These are phyloP conservation scores for Pseudogymnoascus sp. DNA, from an alignment of 2,329 filamentous ascomycete genomes.

Conservation along the genomic window DNA sequence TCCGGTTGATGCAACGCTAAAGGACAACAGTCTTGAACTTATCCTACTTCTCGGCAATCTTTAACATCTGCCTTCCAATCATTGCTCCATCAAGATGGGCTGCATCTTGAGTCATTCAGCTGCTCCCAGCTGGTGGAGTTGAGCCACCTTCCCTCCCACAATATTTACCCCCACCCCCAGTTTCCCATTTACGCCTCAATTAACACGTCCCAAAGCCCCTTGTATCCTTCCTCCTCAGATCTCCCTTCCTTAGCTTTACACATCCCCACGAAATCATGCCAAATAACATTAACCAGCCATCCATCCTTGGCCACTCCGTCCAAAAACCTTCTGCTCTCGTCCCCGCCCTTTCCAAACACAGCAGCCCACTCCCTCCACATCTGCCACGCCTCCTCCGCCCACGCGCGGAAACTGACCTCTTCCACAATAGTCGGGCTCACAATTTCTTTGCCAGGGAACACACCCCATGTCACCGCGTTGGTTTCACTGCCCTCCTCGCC, in stretches of 20 bases:
- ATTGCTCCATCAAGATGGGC: not conserved
- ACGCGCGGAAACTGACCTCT: conserved; percentile 85
- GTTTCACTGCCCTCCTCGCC: conserved; percentile 51
- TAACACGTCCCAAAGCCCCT: conserved; percentile 66
- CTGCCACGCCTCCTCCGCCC: conserved; percentile 91
- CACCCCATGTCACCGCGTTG: conserved; percentile 95
- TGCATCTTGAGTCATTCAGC: not conserved
- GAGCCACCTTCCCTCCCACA: not conserved
- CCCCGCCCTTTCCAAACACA: conserved; percentile 66
- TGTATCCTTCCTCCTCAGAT: not conserved
- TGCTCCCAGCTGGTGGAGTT: conserved; percentile 6
- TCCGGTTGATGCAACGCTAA: conserved; percentile 7
- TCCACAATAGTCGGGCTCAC: conserved; percentile 95
- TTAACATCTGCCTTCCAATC: not conserved
- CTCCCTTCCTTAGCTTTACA: conserved; percentile 25
- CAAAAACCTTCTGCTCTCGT: conserved; percentile 64
- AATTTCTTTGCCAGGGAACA: conserved; percentile 92
- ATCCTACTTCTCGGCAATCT: not conserved
- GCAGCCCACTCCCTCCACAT: conserved; percentile 93
- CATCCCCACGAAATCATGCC: conserved; percentile 65
- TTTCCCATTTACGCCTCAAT: conserved; percentile 23
- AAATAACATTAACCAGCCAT: conserved; percentile 88
- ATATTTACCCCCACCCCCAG: not conserved
- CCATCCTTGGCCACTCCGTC: conserved; percentile 58
- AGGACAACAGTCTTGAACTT: not conserved